Conservation (phyloP, 1,284 basidiomycete species). For the Heliocybe sulcata region DNA sequence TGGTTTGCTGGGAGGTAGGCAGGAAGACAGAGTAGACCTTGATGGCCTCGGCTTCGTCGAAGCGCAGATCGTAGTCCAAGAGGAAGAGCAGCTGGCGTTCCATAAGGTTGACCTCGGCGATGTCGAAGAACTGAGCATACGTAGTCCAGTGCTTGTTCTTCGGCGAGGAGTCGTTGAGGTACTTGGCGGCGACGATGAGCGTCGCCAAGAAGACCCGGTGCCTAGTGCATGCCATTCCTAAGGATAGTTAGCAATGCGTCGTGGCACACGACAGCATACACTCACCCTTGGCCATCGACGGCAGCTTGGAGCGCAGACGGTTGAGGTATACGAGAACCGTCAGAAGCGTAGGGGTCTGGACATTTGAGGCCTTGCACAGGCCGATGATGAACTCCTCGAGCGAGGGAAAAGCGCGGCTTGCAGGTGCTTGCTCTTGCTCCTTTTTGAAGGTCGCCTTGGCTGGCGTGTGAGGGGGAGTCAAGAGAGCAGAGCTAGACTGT, state of each 20-base stretch:
- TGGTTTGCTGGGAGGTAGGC: slow-evolving; percentile 31
- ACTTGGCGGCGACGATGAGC: slow-evolving; percentile 95
- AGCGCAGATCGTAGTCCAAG: slow-evolving; percentile 85
- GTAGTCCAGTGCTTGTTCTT: slow-evolving; percentile 93
- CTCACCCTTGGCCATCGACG: slow-evolving; percentile 80
- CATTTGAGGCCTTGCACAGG: slow-evolving; percentile 82
- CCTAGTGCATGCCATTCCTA: slow-evolving; percentile 86
- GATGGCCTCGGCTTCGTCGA: slow-evolving; percentile 74
- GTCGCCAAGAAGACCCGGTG: slow-evolving; percentile 95
- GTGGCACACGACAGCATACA: slow-evolving; percentile 5
- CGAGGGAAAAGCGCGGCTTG: slow-evolving; percentile 43
- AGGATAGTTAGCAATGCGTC: slow-evolving; percentile 8
- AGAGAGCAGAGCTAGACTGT: slow-evolving; percentile 17
- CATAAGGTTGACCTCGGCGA: slow-evolving; percentile 89
- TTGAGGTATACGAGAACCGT: slow-evolving; percentile 93
- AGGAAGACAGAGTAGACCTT: slow-evolving; percentile 59
- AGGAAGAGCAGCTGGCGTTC: slow-evolving; percentile 90
- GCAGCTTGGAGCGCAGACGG: slow-evolving; percentile 75
- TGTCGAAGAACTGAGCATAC: slow-evolving; percentile 73
- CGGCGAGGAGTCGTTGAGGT: slow-evolving; percentile 92
- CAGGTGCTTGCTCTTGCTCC: slow-evolving; percentile 25
- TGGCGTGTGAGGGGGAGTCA: slow-evolving; percentile 50
- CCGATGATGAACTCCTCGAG: slow-evolving; percentile 86
- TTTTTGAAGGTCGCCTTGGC: slow-evolving; percentile 31
- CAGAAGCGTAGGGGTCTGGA: slow-evolving; percentile 88